These are phyloP conservation scores for Solanum infundibuliforme DNA, from an alignment of 257 asterid species.

Conservation along the genomic window DNA sequence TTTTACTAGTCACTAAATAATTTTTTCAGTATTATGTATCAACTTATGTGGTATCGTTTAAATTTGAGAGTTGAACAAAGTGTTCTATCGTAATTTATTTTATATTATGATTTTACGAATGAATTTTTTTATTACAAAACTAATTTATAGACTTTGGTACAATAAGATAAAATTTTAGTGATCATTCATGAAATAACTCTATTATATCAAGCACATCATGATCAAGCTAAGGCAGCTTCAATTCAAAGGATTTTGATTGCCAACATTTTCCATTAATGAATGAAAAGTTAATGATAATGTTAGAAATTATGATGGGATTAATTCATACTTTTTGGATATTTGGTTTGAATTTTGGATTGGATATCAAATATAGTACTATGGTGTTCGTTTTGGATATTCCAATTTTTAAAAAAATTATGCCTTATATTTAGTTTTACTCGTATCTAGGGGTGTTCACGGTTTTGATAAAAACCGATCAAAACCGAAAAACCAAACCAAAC, in stretches of 20 bases:
- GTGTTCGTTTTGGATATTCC: no score
- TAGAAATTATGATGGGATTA: not conserved
- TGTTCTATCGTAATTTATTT: rapidly evolving
- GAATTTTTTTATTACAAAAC: not conserved
- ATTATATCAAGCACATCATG: not conserved
- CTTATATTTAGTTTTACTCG: no score
- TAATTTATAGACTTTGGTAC: not conserved
- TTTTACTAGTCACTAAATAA: not conserved
- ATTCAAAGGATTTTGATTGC: not conserved
- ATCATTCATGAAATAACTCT: not conserved
- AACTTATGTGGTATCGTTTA: not conserved
- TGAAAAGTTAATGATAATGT: not conserved
- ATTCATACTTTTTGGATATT: not conserved
- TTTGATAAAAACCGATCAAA: no score
- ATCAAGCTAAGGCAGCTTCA: not conserved
- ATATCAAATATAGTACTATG: no score
- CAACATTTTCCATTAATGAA: not conserved
- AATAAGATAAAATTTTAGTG: not conserved
- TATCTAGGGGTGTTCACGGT: no score
- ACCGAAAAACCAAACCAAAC: no score
- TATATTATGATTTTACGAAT: no score
- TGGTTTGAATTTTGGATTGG: not conserved
- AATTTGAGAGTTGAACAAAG: rapidly evolving
- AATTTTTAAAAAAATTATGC: no score
- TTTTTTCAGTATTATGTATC: not conserved